Base-by-base conservation (phyloP, 306 rosid species). In the Cicer yamashitae region DNA sequence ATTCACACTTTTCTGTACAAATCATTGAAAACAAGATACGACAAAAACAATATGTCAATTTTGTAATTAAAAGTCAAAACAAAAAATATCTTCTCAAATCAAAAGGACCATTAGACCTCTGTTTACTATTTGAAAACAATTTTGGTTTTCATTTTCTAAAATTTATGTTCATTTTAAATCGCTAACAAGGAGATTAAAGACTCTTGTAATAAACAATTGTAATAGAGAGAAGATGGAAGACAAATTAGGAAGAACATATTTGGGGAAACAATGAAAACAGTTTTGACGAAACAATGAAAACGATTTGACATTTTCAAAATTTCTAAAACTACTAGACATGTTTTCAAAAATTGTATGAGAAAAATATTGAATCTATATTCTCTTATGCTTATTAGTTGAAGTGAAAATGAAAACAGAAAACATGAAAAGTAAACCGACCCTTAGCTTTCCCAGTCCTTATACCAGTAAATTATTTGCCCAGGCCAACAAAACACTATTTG, bases 401-500 rank as follows among this genome's bases (percentile, higher is more conserved):
- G 37, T 30, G 37, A 30, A 30, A 30, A 30, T 30, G 37, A 30
- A 30, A 30, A 30, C 37, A 30, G 6, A 30, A 30, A 30, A 30
- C 37, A 46, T 46, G 51, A 11, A 46, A 46, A 13, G 8, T 9
- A 41, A 41, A 3, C 4, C 1, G 50, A n/a, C 14, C 8, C 14
- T 63, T 43, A 18, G 34, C 7, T 68, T 58, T 71, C 64, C 71
- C 25, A 25, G 4, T 41, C 54, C 18, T 57, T 60, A 40, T 37
- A 43, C 68, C 9, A 10, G 25, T 44, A 62, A 73, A 74, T 48
- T 57, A 69, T 20, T 77, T 47, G 25, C 48, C 34, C 62, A 70
- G 60, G 6, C 73, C 83, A 77, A 54, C 14, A 73, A 67, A 76
- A 61, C 47, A 84, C 44, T 45, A 50, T 48, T 43, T 44, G 48